Percentiles rank a stretch among this genome's conserved stretches.
Conservation (phyloP, 2,329 filamentous ascomycete species). For the Pseudocercospora pini-densiflorae region DNA sequence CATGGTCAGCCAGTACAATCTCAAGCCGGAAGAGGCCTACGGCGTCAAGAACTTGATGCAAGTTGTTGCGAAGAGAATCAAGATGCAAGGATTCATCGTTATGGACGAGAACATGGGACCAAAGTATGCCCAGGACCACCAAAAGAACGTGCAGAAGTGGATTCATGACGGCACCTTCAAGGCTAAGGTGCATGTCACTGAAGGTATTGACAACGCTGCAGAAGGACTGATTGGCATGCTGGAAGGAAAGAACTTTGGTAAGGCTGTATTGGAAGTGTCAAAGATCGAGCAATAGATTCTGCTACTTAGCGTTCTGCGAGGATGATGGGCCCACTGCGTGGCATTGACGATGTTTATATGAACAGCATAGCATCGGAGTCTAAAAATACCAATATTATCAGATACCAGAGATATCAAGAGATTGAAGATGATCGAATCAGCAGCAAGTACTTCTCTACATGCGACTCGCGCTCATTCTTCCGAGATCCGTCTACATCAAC, state of each 20-base stretch:
- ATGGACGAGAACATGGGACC: slow-evolving; percentile 65
- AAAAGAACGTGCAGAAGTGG: slow-evolving; percentile 76
- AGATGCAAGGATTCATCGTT: slow-evolving; percentile 78
- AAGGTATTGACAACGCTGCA: slow-evolving; percentile 76
- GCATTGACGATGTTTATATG: background rate
- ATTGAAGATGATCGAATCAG: background rate
- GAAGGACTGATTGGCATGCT: slow-evolving; percentile 78
- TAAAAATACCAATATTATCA: background rate
- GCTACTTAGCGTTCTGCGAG: background rate
- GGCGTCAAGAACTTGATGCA: slow-evolving; percentile 69
- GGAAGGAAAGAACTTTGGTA: slow-evolving; percentile 81
- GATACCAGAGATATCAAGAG: background rate
- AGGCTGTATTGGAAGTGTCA: slow-evolving; percentile 74
- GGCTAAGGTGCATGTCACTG: slow-evolving; percentile 68
- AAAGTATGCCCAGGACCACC: slow-evolving; percentile 71
- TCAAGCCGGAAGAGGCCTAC: slow-evolving; percentile 60
- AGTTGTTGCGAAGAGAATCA: slow-evolving; percentile 70
- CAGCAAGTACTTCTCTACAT: background rate
- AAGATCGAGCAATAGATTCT: slow-evolving; percentile 14
- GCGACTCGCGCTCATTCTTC: background rate
- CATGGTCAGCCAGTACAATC: slow-evolving; percentile 81
- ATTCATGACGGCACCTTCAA: slow-evolving; percentile 76
- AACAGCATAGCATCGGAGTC: background rate
- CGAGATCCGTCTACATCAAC: background rate
- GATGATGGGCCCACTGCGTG: background rate